A percentile compares a stretch with the other conserved stretches of the same genome.
Evolutionary conservation across 202 grass and related monocot genomes (phyloP).

Genomic region (Digitaria exilis): DNA sequence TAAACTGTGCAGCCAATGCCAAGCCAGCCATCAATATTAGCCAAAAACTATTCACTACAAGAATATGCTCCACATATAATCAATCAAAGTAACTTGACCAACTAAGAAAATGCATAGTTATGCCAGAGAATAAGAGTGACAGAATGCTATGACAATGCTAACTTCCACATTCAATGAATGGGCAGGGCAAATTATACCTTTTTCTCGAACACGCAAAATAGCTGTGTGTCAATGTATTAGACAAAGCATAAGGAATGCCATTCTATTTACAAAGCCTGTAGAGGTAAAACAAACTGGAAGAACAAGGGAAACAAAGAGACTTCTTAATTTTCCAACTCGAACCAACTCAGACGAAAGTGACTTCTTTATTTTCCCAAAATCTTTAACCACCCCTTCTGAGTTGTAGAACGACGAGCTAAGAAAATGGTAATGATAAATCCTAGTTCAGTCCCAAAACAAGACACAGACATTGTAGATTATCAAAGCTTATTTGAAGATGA

Average conservation of each 20-base stretch:
- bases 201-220: not conserved
- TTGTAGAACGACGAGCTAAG: conserved; percentile 68
- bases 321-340: conserved; percentile 75
- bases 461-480: not conserved
- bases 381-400: conserved; percentile 70
- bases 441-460: conserved; percentile 14
- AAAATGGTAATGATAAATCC: conserved; percentile 22
- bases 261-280: not conserved
- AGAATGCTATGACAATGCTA: conserved; percentile 2
- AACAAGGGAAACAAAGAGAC: too few species aligned
- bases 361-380: conserved; percentile 68
- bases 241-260: not conserved
- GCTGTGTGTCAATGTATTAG: not conserved
- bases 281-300: too few species aligned
- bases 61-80: not conserved
- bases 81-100: conserved; percentile 12
- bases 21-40: conserved; percentile 7
- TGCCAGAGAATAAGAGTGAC: conserved; percentile 1
- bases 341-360: conserved; percentile 64
- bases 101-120: not conserved
- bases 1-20: conserved; percentile 7
- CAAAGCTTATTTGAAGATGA: too few species aligned
- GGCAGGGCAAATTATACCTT: not conserved
- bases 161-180: not conserved
- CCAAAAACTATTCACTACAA: not conserved